Percentiles rank a stretch among this genome's conserved stretches.
These are phyloP conservation scores for Dentipellis sp. DNA, from an alignment of 768 basidiomycete species.

Conservation along the genomic window DNA sequence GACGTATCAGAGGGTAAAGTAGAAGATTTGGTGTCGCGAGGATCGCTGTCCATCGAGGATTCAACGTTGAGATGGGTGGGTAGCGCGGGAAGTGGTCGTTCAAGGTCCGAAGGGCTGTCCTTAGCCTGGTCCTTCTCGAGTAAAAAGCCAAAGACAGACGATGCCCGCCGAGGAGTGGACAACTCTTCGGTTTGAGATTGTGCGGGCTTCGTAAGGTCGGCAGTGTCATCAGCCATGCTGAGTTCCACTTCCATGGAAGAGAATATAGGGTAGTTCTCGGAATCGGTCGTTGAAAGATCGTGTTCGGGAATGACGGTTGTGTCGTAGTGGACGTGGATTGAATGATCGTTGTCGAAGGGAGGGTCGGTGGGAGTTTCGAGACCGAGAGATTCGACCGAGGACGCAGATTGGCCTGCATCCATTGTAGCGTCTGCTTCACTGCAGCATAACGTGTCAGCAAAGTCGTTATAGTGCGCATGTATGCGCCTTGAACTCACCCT, in stretches of 20 bases:
- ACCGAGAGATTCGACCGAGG: conserved; percentile 37
- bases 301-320: conserved; percentile 33
- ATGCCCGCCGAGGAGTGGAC: conserved; percentile 50
- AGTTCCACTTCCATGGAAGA: conserved; percentile 74
- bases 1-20: neutral
- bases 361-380: conserved; percentile 43
- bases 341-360: conserved; percentile 25
- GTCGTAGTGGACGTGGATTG: conserved; percentile 20
- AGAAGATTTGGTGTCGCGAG: conserved; percentile 9
- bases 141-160: conserved; percentile 69
- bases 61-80: conserved; percentile 20
- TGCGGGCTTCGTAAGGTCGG: conserved; percentile 11
- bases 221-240: conserved; percentile 37
- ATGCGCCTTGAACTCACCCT: conserved; percentile 29
- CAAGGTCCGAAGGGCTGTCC: conserved; percentile 21
- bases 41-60: conserved; percentile 1
- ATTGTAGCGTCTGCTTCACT: conserved; percentile 34
- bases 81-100: conserved; percentile 30
- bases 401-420: conserved; percentile 24
- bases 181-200: conserved; percentile 20
- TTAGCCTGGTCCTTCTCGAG: conserved; percentile 39
- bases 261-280: conserved; percentile 39
- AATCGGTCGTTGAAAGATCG: conserved; percentile 21
- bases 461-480: too few relatives aligned
- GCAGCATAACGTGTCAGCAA: neutral